Conservation (phyloP, 1,139 yeast genomes). For the Zygosaccharomyces pseudobailii region DNA sequence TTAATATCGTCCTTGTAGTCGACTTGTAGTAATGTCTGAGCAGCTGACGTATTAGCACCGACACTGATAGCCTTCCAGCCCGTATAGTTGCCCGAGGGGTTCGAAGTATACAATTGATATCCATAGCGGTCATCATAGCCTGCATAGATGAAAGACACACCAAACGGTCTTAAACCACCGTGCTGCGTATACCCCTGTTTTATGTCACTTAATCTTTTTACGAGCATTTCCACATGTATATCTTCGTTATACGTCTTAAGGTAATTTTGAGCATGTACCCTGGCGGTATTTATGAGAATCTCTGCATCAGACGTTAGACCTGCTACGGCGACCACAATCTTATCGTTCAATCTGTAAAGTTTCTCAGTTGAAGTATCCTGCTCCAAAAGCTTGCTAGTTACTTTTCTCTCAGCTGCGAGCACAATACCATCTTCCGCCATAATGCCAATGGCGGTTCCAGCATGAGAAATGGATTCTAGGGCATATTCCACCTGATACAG, state of each 20-base stretch:
- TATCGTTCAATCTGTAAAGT: constrained; percentile 76
- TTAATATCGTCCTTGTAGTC: constrained; percentile 83
- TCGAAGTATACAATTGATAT: constrained; percentile 89
- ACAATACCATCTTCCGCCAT: constrained; percentile 92
- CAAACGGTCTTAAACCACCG: constrained; percentile 98
- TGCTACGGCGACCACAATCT: constrained; percentile 91
- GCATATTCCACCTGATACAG: constrained; percentile 97
- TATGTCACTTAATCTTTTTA: constrained; percentile 83
- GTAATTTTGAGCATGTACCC: constrained; percentile 79
- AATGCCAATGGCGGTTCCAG: constrained; percentile 96
- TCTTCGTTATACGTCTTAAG: constrained; percentile 83
- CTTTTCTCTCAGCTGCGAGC: constrained; percentile 92
- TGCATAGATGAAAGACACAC: constrained; percentile 93
- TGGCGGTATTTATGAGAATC: constrained; percentile 82
- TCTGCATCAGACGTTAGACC: constrained; percentile 98
- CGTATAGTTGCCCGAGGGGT: constrained; percentile 95
- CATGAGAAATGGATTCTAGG: constrained; percentile 93
- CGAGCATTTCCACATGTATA: constrained; percentile 86
- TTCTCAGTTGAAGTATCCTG: constrained; percentile 93
- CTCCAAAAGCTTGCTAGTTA: constrained; percentile 85
- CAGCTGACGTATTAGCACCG: constrained; percentile 95
- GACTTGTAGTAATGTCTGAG: constrained; percentile 91
- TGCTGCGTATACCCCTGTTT: constrained; percentile 98
- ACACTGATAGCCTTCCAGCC: constrained; percentile 99
- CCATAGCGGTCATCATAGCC: constrained; percentile 90